phyloP scores from a whole-genome alignment of 495 filamentous ascomycete species.

The Neurospora sublineolata region DNA sequence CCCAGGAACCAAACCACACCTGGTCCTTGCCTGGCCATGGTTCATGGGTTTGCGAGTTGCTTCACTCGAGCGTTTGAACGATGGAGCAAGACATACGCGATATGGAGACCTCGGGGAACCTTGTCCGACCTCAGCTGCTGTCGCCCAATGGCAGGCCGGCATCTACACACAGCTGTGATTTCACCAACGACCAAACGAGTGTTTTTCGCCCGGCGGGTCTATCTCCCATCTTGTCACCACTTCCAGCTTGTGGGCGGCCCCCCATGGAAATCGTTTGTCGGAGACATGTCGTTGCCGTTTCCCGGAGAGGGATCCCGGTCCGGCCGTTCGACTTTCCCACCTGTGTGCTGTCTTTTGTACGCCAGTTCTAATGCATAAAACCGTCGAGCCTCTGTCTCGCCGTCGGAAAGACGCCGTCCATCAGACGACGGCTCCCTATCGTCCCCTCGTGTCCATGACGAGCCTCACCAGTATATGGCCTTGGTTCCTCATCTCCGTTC shows the following conservation, averaged over 20 bases:
- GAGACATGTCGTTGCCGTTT: background rate
- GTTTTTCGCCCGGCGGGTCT: background rate
- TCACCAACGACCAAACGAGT: background rate
- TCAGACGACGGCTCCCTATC: background rate
- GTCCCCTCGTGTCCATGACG: background rate
- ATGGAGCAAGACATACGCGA: background rate
- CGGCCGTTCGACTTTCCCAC: background rate
- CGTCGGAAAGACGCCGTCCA: background rate
- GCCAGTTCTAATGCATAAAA: background rate
- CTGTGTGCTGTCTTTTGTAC: background rate
- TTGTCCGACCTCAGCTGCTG: background rate
- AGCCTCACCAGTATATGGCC: background rate
- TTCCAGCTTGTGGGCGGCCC: background rate
- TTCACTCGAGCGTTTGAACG: background rate
- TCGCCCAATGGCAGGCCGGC: background rate
- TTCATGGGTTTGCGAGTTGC: background rate
- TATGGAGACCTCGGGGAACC: background rate
- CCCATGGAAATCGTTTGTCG: background rate
- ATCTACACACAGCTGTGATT: background rate
- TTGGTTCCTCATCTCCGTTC: background rate
- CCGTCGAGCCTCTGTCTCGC: background rate
- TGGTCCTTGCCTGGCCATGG: background rate
- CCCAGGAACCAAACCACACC: background rate
- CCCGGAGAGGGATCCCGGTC: background rate
- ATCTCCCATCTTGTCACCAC: background rate